Evolutionary conservation across 2,329 filamentous ascomycete genomes (phyloP).

Genomic region (Verticillium albo-atrum): DNA sequence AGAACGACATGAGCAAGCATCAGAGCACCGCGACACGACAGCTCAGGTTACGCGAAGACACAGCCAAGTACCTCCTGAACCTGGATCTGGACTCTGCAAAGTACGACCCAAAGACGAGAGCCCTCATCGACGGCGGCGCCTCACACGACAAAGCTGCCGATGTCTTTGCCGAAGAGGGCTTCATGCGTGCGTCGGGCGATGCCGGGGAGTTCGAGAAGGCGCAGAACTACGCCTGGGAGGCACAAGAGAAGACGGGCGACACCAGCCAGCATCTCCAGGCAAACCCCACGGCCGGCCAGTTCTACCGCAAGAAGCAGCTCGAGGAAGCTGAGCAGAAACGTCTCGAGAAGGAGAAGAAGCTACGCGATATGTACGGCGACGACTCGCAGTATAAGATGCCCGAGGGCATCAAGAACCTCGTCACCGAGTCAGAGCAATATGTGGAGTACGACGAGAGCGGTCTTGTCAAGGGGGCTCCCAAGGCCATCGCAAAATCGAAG

Average conservation of each 20-base stretch:
- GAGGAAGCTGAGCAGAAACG: constrained; percentile 69
- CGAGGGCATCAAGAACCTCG: constrained; percentile 52
- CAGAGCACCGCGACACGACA: constrained; percentile 89
- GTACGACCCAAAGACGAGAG: constrained; percentile 94
- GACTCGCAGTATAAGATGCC: constrained; percentile 48
- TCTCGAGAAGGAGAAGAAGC: constrained; percentile 60
- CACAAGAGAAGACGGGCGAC: constrained; percentile 75
- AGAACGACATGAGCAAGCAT: constrained; percentile 93
- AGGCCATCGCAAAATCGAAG: constrained; percentile 76
- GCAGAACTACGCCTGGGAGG: constrained; percentile 90
- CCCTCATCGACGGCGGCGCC: constrained; percentile 81
- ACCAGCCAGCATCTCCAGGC: constrained; percentile 87
- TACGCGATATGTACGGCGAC: constrained; percentile 80
- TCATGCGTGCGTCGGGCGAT: constrained; percentile 82
- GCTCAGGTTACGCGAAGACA: constrained; percentile 89
- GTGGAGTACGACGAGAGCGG: constrained; percentile 94
- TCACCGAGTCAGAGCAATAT: constrained; percentile 79
- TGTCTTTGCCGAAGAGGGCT: constrained; percentile 88
- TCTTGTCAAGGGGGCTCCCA: constrained; percentile 80
- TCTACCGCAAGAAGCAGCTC: constrained; percentile 73
- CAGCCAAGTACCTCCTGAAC: constrained; percentile 92
- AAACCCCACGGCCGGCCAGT: constrained; percentile 90
- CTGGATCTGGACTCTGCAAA: constrained; percentile 94
- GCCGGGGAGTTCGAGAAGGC: constrained; percentile 89
- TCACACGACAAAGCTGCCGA: constrained; percentile 75